Evolutionary conservation across 2,329 filamentous ascomycete species (phyloP).

Genomic region (Colletotrichum simmondsii): DNA sequence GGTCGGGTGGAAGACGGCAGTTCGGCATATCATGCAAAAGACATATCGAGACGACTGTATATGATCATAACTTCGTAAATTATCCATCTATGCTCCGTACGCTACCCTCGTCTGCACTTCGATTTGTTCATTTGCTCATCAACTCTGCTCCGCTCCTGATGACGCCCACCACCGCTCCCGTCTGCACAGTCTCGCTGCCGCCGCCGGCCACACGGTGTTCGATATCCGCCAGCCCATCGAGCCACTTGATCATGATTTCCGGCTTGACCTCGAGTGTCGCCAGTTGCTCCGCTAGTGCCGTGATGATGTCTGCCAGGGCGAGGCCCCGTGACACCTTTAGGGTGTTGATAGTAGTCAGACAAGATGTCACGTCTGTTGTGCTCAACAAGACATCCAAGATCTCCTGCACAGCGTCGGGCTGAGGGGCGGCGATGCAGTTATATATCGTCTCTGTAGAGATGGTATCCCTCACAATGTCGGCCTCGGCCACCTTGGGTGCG

Average conservation of each 20-base stretch:
- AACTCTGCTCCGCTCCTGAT: conserved; percentile 88
- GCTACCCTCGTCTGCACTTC: background rate
- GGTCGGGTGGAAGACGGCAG: background rate
- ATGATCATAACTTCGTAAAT: conserved; percentile 32
- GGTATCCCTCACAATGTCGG: conserved; percentile 77
- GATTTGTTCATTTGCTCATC: conserved; percentile 47
- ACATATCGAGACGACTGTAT: no score
- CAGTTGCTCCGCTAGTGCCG: conserved; percentile 84
- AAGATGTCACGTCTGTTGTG: conserved; percentile 89
- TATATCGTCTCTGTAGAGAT: conserved; percentile 96
- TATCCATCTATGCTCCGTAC: background rate
- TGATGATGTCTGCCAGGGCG: conserved; percentile 93
- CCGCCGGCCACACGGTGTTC: conserved; percentile 92
- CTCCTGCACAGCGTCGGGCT: conserved; percentile 85
- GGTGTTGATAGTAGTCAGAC: conserved; percentile 86
- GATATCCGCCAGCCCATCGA: conserved; percentile 90
- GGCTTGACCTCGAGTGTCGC: conserved; percentile 84
- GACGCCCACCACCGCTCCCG: conserved; percentile 90
- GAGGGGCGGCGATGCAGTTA: conserved; percentile 95
- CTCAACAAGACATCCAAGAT: conserved; percentile 87
- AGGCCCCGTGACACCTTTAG: conserved; percentile 88
- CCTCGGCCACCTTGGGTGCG: conserved; percentile 68
- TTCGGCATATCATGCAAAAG: background rate
- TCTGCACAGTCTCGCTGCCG: conserved; percentile 88
- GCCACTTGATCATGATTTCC: conserved; percentile 90